phyloP scores from a whole-genome alignment of 345 rosid species.

The Sapria himalayana region DNA sequence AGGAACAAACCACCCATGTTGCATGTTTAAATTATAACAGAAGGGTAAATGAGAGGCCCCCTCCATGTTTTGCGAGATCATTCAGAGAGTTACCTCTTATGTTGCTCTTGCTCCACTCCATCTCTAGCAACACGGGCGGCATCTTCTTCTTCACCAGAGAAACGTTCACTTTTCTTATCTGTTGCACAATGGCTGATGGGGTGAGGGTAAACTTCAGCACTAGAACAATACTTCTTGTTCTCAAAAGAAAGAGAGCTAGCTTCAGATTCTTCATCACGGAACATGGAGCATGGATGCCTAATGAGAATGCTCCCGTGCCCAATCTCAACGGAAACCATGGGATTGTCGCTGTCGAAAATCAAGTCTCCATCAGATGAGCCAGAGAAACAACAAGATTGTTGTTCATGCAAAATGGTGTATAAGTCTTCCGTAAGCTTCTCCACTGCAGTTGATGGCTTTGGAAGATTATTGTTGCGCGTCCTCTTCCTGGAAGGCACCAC shows the following conservation, averaged over 20 bases:
- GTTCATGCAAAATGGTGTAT: conserved; percentile 75
- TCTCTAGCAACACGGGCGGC: conserved; percentile 18
- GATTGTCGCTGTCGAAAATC: conserved; percentile 71
- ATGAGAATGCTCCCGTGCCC: conserved; percentile 93
- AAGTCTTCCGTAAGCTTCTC: conserved; percentile 88
- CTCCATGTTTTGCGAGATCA: not conserved
- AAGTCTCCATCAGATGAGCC: conserved; percentile 82
- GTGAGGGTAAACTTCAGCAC: conserved; percentile 46
- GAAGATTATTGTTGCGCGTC: conserved; percentile 58
- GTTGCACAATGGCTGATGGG: conserved; percentile 18
- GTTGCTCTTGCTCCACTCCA: conserved; percentile 35
- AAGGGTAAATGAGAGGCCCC: no score
- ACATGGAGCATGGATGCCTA: conserved; percentile 54
- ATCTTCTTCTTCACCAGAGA: no score
- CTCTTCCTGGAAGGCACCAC: conserved; percentile 79
- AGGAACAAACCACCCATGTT: no score
- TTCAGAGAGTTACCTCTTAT: conserved; percentile 30
- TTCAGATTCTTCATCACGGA: conserved; percentile 94
- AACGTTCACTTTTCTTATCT: no score
- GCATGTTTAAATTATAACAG: no score
- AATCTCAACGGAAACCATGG: conserved; percentile 90
- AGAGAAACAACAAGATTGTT: conserved; percentile 74
- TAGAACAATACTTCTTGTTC: conserved; percentile 29
- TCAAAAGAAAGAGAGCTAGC: conserved; percentile 87
- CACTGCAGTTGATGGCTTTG: conserved; percentile 69